Evolutionary conservation across 768 basidiomycete genomes (phyloP).

Genomic region (Strobilomyces confusus): DNA sequence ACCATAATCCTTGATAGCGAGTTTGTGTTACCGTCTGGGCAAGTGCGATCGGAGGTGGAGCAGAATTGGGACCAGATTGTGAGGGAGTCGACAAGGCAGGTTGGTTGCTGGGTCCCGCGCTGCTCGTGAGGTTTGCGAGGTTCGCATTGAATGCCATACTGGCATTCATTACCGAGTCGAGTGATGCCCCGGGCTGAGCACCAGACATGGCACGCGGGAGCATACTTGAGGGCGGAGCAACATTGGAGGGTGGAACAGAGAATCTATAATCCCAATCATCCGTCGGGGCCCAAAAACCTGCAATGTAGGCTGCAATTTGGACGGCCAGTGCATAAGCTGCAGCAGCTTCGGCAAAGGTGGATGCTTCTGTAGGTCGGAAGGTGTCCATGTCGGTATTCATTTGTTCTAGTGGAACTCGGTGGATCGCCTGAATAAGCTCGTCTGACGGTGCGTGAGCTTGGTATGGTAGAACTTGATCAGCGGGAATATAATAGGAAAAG

Average conservation of each 20-base stretch:
- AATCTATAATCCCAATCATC: slow-evolving; percentile 69
- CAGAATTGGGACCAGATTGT: slow-evolving; percentile 8
- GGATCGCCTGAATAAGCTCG: slow-evolving; percentile 49
- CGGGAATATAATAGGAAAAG: slow-evolving; percentile 45
- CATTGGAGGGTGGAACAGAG: slow-evolving; percentile 32
- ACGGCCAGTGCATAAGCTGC: slow-evolving; percentile 67
- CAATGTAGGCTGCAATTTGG: slow-evolving; percentile 62
- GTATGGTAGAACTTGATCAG: slow-evolving; percentile 67
- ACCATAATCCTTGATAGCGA: slow-evolving; percentile 81
- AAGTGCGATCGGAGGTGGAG: slow-evolving; percentile 16
- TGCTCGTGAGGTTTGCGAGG: slow-evolving; percentile 12
- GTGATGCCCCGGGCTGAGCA: slow-evolving; percentile 21
- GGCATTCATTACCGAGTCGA: slow-evolving; percentile 44
- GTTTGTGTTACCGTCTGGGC: slow-evolving; percentile 43
- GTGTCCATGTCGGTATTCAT: slow-evolving; percentile 42
- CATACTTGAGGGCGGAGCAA: slow-evolving; percentile 8
- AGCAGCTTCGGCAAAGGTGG: slow-evolving; percentile 47
- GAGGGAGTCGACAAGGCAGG: background rate
- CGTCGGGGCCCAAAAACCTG: slow-evolving; percentile 65
- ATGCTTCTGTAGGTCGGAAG: slow-evolving; percentile 46
- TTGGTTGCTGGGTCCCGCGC: slow-evolving; percentile 7
- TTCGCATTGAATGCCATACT: slow-evolving; percentile 42
- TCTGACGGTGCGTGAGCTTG: slow-evolving; percentile 59
- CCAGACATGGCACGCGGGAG: slow-evolving; percentile 1
- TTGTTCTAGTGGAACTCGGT: slow-evolving; percentile 38